A percentile compares a stretch with the other conserved stretches of the same genome.
These are phyloP conservation scores for Alternaria arborescens DNA, from an alignment of 2,329 filamentous ascomycete species.

Conservation along the genomic window DNA sequence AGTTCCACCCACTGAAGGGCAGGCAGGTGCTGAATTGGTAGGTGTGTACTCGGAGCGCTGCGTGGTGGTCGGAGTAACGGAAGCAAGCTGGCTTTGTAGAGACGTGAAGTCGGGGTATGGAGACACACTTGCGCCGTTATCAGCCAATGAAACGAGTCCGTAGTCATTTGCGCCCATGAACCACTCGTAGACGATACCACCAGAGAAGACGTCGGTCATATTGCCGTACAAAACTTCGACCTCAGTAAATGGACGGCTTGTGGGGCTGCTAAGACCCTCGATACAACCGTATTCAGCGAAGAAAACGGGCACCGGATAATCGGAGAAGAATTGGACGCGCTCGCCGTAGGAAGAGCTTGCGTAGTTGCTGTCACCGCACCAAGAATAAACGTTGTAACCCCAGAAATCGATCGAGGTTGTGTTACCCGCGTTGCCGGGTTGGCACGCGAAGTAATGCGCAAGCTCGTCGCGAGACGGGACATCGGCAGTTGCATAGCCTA, in stretches of 20 bases:
- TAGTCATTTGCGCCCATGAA: constrained; percentile 91
- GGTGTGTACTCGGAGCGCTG: constrained; percentile 73
- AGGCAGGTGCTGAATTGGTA: constrained; percentile 72
- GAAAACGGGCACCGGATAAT: constrained; percentile 94
- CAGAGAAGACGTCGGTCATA: constrained; percentile 90
- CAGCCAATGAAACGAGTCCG: constrained; percentile 74
- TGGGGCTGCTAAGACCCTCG: constrained; percentile 51
- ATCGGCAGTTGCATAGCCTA: constrained; percentile 96
- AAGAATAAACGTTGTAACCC: constrained; percentile 99
- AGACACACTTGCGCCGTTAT: constrained; percentile 66
- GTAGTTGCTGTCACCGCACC: constrained; percentile 89
- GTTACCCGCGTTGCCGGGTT: constrained; percentile 54
- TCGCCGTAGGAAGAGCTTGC: constrained; percentile 78
- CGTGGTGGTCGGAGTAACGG: constrained; percentile 71
- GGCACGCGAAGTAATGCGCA: constrained; percentile 95
- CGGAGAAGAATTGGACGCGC: constrained; percentile 83
- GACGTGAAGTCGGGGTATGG: constrained; percentile 75
- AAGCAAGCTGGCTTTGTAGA: constrained; percentile 73
- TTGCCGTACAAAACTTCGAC: constrained; percentile 81
- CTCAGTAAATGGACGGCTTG: constrained; percentile 82
- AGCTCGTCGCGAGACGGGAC: constrained; percentile 84
- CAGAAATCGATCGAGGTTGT: constrained; percentile 86
- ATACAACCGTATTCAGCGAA: constrained; percentile 99
- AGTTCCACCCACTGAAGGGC: constrained; percentile 69
- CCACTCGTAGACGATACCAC: constrained; percentile 99